phyloP scores from a whole-genome alignment of 106 monocot genomes.

The Dendrobium huoshanense region DNA sequence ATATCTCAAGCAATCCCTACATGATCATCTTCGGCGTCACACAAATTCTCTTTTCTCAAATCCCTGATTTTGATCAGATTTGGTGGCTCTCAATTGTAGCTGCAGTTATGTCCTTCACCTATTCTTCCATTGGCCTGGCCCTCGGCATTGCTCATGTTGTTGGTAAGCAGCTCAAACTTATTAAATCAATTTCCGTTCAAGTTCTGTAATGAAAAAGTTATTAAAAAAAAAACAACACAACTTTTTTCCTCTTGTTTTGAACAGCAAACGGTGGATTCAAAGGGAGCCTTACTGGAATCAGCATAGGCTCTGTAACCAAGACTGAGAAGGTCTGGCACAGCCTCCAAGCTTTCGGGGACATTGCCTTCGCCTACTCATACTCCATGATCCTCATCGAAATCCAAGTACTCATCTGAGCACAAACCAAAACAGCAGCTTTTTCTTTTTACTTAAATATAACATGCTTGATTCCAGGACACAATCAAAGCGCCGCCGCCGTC shows the following conservation, averaged over 20 bases:
- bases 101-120: slow-evolving; percentile 55
- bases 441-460: neutral
- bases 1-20: slow-evolving; percentile 38
- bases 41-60: slow-evolving; percentile 49
- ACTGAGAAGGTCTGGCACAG: slow-evolving; percentile 71
- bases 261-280: slow-evolving; percentile 47
- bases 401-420: slow-evolving; percentile 31
- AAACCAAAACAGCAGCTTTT: neutral
- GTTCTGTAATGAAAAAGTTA: neutral
- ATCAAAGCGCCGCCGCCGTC: slow-evolving; percentile 45
- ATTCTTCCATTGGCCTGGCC: slow-evolving; percentile 43
- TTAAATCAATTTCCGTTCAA: neutral
- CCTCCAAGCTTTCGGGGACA: slow-evolving; percentile 83
- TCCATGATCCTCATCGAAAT: slow-evolving; percentile 93
- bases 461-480: slow-evolving; percentile 36
- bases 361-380: slow-evolving; percentile 95
- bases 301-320: slow-evolving; percentile 39
- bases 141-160: slow-evolving; percentile 41
- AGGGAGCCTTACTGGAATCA: slow-evolving; percentile 59
- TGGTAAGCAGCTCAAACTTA: slow-evolving; percentile 15
- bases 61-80: slow-evolving; percentile 55
- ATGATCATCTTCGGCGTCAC: slow-evolving; percentile 38
- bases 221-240: neutral
- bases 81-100: slow-evolving; percentile 60
- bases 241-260: neutral